Conservation (phyloP, 768 basidiomycete species). For the Serendipita sp. region DNA sequence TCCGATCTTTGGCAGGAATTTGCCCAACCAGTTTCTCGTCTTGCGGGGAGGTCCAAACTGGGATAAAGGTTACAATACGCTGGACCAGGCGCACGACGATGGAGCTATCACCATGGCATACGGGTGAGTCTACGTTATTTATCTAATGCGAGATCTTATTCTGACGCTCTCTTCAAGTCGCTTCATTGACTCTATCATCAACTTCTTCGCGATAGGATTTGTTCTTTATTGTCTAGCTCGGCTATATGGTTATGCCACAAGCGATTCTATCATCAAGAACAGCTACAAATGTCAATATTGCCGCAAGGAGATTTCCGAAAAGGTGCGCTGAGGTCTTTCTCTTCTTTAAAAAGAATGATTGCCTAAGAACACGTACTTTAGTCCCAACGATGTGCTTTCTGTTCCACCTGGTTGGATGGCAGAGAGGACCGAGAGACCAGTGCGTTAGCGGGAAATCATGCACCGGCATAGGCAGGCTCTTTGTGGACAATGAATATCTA, state of each 20-base stretch:
- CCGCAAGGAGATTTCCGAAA: constrained; percentile 27
- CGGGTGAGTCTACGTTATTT: constrained; percentile 13
- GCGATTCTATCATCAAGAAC: constrained; percentile 29
- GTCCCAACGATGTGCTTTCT: constrained; percentile 28
- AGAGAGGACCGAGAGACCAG: constrained; percentile 21
- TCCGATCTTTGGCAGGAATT: constrained; percentile 29
- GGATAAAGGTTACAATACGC: constrained; percentile 26
- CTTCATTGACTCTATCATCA: constrained; percentile 26
- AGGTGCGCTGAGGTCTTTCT: constrained; percentile 19
- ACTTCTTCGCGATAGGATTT: constrained; percentile 26
- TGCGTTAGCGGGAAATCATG: not conserved
- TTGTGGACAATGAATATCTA: not conserved
- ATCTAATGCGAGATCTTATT: not conserved
- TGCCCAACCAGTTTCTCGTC: constrained; percentile 29
- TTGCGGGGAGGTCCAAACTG: constrained; percentile 23
- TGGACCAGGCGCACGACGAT: constrained; percentile 28
- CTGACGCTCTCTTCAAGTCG: constrained; percentile 2
- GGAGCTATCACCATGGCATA: constrained; percentile 29
- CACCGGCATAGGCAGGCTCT: not conserved
- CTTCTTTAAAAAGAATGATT: not conserved
- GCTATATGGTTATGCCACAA: constrained; percentile 23
- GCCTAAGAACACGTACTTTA: constrained; percentile 8
- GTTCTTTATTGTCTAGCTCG: constrained; percentile 25
- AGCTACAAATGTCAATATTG: constrained; percentile 28
- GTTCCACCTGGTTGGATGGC: constrained; percentile 30